Evolutionary conservation across 2,329 filamentous ascomycete genomes (phyloP).

Genomic region (Tothia fuscella): DNA sequence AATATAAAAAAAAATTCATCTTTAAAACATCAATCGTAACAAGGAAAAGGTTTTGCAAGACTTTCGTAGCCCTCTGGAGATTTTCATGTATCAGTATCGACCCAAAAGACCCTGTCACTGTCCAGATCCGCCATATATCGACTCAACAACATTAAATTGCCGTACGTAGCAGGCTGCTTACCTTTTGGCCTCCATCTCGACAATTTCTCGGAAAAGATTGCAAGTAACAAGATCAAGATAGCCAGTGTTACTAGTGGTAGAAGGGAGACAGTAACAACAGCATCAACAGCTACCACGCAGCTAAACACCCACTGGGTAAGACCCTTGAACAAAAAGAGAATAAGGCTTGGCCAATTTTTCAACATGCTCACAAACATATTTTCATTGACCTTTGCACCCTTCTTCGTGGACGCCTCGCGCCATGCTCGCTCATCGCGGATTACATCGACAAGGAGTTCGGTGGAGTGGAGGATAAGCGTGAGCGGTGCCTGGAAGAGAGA

Average conservation of each 20-base stretch:
- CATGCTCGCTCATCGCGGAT: conserved; percentile 7
- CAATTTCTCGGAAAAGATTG: background rate
- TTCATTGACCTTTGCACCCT: background rate
- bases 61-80: too few species aligned
- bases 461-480: conserved; percentile 4
- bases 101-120: too few species aligned
- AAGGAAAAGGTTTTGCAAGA: too few species aligned
- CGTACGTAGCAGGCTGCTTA: conserved; percentile 4
- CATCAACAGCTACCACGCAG: conserved; percentile 1
- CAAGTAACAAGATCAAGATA: background rate
- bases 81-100: too few species aligned
- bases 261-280: background rate
- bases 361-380: background rate
- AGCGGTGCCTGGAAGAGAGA: background rate
- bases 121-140: too few species aligned
- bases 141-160: too few species aligned
- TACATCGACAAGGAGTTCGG: conserved; percentile 7
- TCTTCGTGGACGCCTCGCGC: conserved; percentile 6
- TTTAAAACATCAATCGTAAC: too few species aligned
- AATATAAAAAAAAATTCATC: too few species aligned
- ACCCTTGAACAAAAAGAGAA: conserved; percentile 6
- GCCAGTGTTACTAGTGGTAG: conserved; percentile 1
- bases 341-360: conserved; percentile 5
- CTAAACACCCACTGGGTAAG: conserved; percentile 7
- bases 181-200: conserved; percentile 4